Evolutionary conservation across 441 rosid species (phyloP).

Genomic region (Cnidoscolus chayamansa): DNA sequence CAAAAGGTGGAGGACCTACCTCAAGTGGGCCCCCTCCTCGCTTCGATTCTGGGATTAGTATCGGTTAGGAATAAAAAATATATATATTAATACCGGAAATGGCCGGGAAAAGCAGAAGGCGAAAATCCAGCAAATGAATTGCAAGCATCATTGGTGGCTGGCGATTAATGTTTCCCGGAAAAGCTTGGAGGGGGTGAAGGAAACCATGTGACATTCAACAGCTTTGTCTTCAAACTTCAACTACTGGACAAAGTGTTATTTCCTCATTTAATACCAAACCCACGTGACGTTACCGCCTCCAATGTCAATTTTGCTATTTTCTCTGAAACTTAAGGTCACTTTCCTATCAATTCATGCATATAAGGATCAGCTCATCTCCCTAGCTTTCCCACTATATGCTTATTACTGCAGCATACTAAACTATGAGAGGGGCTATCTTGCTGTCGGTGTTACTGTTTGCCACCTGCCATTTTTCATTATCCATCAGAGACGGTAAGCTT

Average conservation of each 20-base stretch:
- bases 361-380: conserved; percentile 29
- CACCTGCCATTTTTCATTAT: conserved; percentile 37
- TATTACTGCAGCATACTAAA: background rate
- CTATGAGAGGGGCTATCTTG: conserved; percentile 30
- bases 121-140: background rate
- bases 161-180: too few relatives aligned
- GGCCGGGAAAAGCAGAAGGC: background rate
- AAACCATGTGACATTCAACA: conserved; percentile 37
- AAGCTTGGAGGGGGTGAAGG: background rate
- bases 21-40: too few relatives aligned
- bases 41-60: too few relatives aligned
- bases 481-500: conserved; percentile 49
- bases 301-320: conserved; percentile 34
- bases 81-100: too few relatives aligned
- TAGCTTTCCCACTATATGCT: background rate
- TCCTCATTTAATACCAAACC: background rate
- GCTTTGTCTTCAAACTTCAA: conserved; percentile 28
- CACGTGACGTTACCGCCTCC: conserved; percentile 13
- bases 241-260: background rate
- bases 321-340: conserved; percentile 24
- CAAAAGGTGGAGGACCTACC: too few relatives aligned
- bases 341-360: conserved; percentile 37
- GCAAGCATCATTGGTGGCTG: background rate
- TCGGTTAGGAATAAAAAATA: too few relatives aligned
- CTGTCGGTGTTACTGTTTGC: conserved; percentile 45